Conservation (phyloP, 2,329 filamentous ascomycete species). For the Colletotrichum costaricense region DNA sequence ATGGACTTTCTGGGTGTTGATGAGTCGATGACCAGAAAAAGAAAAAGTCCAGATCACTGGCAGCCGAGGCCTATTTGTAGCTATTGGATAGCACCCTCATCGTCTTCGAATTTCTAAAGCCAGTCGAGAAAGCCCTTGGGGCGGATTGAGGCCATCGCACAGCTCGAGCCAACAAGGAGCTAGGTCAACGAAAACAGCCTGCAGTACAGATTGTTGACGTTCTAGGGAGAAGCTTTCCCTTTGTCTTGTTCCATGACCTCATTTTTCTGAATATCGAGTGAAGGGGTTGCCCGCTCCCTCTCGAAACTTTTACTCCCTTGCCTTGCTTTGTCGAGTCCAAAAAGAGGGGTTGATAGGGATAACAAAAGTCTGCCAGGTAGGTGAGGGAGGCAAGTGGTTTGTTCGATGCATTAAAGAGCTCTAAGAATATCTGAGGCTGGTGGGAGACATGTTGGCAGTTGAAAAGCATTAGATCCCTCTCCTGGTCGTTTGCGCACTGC, state of each 20-base stretch:
- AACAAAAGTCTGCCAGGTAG: neutral
- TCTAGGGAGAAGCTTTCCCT: neutral
- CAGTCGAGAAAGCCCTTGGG: neutral
- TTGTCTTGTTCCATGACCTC: neutral
- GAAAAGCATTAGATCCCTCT: neutral
- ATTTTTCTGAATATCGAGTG: neutral
- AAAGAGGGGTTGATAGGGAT: neutral
- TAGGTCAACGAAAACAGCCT: neutral
- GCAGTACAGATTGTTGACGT: neutral
- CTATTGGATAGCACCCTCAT: neutral
- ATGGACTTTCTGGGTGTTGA: neutral
- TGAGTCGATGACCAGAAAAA: neutral
- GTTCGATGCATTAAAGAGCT: neutral
- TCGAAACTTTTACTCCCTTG: neutral
- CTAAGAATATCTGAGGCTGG: neutral
- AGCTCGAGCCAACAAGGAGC: neutral
- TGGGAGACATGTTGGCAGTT: neutral
- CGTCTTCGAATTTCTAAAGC: too few species aligned
- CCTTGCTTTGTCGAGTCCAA: neutral
- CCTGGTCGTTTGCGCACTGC: neutral
- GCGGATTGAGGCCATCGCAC: neutral
- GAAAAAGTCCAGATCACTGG: neutral
- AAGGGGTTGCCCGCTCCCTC: neutral
- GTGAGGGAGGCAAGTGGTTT: neutral
- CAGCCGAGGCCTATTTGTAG: neutral